phyloP scores from a whole-genome alignment of 2,329 filamentous ascomycete species.

The Penicillium sp. region DNA sequence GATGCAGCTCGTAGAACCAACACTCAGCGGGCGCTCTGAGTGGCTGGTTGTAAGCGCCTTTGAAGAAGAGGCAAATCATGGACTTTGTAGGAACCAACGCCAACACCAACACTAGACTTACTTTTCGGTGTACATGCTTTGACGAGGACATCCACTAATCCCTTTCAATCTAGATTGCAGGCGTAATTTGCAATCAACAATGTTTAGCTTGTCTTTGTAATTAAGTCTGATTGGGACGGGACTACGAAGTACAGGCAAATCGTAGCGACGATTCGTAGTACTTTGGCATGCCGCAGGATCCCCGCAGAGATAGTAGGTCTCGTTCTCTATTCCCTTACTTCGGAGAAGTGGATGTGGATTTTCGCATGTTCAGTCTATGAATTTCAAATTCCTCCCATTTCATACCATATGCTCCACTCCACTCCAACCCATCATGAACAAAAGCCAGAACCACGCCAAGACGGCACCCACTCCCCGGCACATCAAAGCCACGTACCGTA shows the following conservation, averaged over 20 bases:
- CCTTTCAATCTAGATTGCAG: not conserved
- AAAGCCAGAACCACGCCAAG: not conserved
- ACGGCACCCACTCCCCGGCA: too few species aligned
- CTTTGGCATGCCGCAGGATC: too few species aligned
- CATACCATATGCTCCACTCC: not conserved
- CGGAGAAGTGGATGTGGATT: too few species aligned
- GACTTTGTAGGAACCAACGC: not conserved
- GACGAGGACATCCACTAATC: not conserved
- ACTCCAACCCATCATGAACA: not conserved
- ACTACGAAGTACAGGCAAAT: not conserved
- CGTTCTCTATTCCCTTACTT: too few species aligned
- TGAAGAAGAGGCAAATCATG: conserved; percentile 9
- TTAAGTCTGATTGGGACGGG: not conserved
- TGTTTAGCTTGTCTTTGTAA: not conserved
- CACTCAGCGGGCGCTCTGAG: conserved; percentile 13
- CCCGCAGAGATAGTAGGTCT: too few species aligned
- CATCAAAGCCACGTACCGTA: not conserved
- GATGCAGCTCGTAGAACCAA: conserved; percentile 16
- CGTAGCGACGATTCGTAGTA: not conserved
- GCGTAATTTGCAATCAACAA: not conserved
- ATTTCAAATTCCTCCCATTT: not conserved
- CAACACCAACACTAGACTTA: not conserved
- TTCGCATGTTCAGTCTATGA: not conserved
- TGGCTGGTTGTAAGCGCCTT: conserved; percentile 21
- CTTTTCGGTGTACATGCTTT: not conserved